Base-by-base conservation (phyloP, 495 filamentous ascomycete species). In the Neurospora sp. region DNA sequence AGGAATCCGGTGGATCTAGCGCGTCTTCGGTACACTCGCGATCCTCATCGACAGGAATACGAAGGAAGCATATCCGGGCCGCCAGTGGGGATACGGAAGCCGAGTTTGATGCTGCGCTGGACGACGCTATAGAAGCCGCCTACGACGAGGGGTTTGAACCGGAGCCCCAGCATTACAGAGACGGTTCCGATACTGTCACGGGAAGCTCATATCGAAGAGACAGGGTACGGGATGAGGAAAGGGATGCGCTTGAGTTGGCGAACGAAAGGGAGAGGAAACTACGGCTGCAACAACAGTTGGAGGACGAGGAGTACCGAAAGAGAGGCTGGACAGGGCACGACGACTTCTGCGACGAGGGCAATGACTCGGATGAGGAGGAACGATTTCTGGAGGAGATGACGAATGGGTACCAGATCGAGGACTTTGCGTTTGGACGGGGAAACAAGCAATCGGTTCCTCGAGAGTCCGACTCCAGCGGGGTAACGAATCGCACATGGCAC, bases 101-200 rank as follows among this genome's bases (percentile, higher is more conserved):
- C 23, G 95, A 97, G 77, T 98, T 98, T 79, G 93, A 97, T 83
- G 93, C 95, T 40, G 96, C 96, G 39, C 84, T 98, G 40, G 96
- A 99, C 84, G 96, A 94, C 4, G 96, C 96, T 14, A 93, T 98
- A 11, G 96, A 98, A 80, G 95, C 95, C 46, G 96, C 96, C 27
- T 98, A 98, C 80, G 93, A 97, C 80, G 93, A 98, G 76, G 94
- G 93, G 7, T 92, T 93, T 77, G 95, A 97, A 77, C 92, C 93
- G 7, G 91, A 82, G 12, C 10, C 27, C 88, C 77, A 87, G 88
- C 72, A 70, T 72, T 82, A 82, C n/a, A 82, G 83, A 44, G 82
- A 87, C 18, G 77, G 80, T 49, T 81, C 81, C 39, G 83, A 86
- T 39, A 75, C 88, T 16, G 84, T 91, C 66, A 86, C 86, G 18